Evolutionary conservation across 805 yeast species (phyloP), one percentile per base, ranked within the genome.

Genomic region (Sporopachydermia quercuum): DNA sequence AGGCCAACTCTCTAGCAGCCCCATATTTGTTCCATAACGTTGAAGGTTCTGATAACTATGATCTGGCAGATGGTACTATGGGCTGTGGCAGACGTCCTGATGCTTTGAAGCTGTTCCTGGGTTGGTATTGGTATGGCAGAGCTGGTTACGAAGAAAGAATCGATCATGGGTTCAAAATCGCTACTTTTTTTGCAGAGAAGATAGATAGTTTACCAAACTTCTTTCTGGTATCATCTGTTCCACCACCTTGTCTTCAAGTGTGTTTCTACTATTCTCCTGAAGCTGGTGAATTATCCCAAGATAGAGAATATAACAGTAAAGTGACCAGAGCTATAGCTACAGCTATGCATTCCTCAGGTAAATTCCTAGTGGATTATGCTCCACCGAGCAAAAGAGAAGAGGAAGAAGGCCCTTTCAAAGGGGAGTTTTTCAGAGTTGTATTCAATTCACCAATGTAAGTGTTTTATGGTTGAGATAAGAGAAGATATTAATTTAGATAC

Each of bases 71-170:
- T 54, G 93, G 91, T 11, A 84, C 94, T 2, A 77, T 84, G 87
- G 94, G 93, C 5, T 83, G 94, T 54, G 94, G 94, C 11, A 71
- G 94, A 48, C 68, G 94, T 40, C 75, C 91, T 0, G 94, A 84
- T 55, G 71, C 89, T 3, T 61, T 83, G 55, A 83, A 83, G 57
- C 65, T 84, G 50, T 83, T 78, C 54, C 55, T 84, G 53, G 75
- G 81, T 1, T 83, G 94, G 94, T 62, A 77, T 43, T 84, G 78
- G 63, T 84, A 77, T 49, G 94, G 94, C 3, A 48, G 54, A 6
- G 49, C 56, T 30, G 94, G 94, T 1, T 79, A 76, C 48, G 74
- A 60, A 19, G 53, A 62, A 37, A 62, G 94, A 35, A 68, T 84
- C 3, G 80, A 83, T 49, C 87, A 81, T 51, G 89, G 93, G 0